phyloP scores from a whole-genome alignment of 345 rosid genomes.

The Citrus cavaleriei region DNA sequence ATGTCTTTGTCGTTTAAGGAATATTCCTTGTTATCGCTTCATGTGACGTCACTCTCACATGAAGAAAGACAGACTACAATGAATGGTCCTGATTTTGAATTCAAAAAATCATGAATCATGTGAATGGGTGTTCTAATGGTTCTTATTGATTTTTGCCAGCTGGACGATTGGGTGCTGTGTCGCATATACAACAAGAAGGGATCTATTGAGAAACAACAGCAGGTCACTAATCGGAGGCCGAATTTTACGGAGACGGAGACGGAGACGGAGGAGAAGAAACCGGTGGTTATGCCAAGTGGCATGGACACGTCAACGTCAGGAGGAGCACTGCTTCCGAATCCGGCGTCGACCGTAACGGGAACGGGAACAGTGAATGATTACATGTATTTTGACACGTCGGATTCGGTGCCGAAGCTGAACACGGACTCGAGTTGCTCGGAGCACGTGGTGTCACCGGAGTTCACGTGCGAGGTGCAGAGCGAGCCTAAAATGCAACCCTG shows the following conservation, averaged over 20 bases:
- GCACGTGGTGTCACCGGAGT: constrained; percentile 75
- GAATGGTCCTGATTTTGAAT: background rate
- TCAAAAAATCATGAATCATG: background rate
- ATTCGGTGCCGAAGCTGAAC: constrained; percentile 78
- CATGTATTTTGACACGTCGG: constrained; percentile 61
- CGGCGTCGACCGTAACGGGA: constrained; percentile 8
- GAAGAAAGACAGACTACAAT: background rate
- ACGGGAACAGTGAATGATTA: constrained; percentile 24
- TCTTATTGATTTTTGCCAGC: constrained; percentile 35
- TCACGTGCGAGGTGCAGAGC: constrained; percentile 92
- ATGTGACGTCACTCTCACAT: background rate
- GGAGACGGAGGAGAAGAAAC: constrained; percentile 36
- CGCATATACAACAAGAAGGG: constrained; percentile 98
- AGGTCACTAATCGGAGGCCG: background rate
- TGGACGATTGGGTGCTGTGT: constrained; percentile 96
- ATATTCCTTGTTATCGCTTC: constrained; percentile 23
- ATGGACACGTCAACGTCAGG: background rate
- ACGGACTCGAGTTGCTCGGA: constrained; percentile 83
- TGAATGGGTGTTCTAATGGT: background rate
- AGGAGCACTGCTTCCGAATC: constrained; percentile 11
- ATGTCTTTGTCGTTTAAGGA: background rate
- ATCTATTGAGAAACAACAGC: constrained; percentile 45
- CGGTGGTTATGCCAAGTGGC: constrained; percentile 18
- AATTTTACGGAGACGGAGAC: constrained; percentile 9
- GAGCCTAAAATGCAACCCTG: constrained; percentile 62